Conservation (phyloP, 805 yeast genomes). For the Hanseniaspora occidentalis region DNA sequence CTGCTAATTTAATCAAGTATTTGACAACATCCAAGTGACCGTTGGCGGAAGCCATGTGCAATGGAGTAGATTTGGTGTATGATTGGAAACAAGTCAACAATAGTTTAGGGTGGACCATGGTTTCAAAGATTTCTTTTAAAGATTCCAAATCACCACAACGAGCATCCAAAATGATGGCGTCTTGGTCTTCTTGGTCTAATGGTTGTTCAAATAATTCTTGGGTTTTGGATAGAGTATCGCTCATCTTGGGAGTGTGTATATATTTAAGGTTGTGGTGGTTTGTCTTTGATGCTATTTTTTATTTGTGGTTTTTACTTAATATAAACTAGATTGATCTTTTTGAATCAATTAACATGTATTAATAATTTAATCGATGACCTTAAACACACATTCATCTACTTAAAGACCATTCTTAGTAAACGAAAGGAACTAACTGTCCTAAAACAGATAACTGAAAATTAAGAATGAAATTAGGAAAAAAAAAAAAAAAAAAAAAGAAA, state of each 20-base stretch:
- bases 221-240: neutral
- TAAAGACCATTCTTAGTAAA: too few relatives aligned
- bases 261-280: neutral
- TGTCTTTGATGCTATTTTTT: too few relatives aligned
- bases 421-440: too few relatives aligned
- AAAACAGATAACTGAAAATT: too few relatives aligned
- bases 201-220: slow-evolving; percentile 13
- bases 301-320: too few relatives aligned
- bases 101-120: slow-evolving; percentile 34
- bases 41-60: slow-evolving; percentile 94
- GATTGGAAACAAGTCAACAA: slow-evolving; percentile 45
- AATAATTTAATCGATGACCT: too few relatives aligned
- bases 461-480: too few relatives aligned
- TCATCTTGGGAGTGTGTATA: neutral
- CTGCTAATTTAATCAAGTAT: slow-evolving; percentile 39
- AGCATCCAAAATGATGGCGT: slow-evolving; percentile 69
- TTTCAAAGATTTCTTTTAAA: slow-evolving; percentile 52
- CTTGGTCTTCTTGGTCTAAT: slow-evolving; percentile 63
- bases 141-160: slow-evolving; percentile 80
- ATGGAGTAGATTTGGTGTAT: slow-evolving; percentile 53
- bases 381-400: too few relatives aligned
- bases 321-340: too few relatives aligned
- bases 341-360: too few relatives aligned
- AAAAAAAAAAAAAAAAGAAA: too few relatives aligned
- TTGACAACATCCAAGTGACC: slow-evolving; percentile 66